Percentiles rank a stretch among this genome's conserved stretches.
These are phyloP conservation scores for Alopecurus myosuroides DNA, from an alignment of 176 grass and related monocot species.

Conservation along the genomic window DNA sequence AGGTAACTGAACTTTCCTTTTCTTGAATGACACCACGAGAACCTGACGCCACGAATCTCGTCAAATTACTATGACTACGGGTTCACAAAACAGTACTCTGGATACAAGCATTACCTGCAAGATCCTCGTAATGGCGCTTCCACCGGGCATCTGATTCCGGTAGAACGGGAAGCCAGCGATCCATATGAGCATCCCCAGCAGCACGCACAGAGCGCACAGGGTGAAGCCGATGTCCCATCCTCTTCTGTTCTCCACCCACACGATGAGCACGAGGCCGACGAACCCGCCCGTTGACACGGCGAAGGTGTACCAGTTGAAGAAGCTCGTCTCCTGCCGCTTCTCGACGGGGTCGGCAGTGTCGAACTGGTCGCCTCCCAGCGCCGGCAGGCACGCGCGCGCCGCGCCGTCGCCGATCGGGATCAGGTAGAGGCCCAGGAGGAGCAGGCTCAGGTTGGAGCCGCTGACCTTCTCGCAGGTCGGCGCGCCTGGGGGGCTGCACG, in stretches of 20 bases:
- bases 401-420: slow-evolving; percentile 67
- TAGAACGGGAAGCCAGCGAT: slow-evolving; percentile 54
- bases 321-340: slow-evolving; percentile 54
- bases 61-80: background rate
- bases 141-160: slow-evolving; percentile 51
- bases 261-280: slow-evolving; percentile 50
- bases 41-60: slow-evolving; percentile 28
- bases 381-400: slow-evolving; percentile 53
- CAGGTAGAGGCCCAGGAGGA: slow-evolving; percentile 58
- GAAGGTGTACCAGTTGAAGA: slow-evolving; percentile 93
- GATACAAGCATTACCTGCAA: slow-evolving; percentile 39
- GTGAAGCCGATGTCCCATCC: slow-evolving; percentile 66
- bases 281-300: slow-evolving; percentile 59
- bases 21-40: slow-evolving; percentile 56
- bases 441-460: slow-evolving; percentile 54
- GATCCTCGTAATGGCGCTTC: slow-evolving; percentile 70
- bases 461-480: slow-evolving; percentile 29
- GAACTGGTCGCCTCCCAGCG: slow-evolving; percentile 79
- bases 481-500: slow-evolving; percentile 8
- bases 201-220: slow-evolving; percentile 36
- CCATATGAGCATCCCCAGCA: slow-evolving; percentile 45
- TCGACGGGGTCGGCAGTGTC: slow-evolving; percentile 42
- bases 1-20: slow-evolving; percentile 49
- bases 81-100: background rate
- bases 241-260: slow-evolving; percentile 65